Conservation (phyloP, 2,329 filamentous ascomycete genomes). For the Colletotrichum lini region DNA sequence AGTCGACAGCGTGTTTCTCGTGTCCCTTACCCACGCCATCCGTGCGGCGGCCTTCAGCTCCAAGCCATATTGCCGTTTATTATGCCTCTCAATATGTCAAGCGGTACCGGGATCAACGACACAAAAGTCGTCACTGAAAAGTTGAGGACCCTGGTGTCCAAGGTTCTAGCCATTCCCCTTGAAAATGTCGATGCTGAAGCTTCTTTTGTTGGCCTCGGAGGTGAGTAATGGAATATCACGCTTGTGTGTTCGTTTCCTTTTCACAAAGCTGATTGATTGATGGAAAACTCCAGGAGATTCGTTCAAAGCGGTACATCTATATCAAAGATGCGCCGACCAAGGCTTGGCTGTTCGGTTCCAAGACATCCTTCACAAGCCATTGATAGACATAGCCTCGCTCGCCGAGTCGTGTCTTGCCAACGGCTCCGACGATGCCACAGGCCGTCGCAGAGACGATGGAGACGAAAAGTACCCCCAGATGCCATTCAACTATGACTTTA, state of each 20-base stretch:
- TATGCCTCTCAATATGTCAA: neutral
- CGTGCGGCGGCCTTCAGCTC: too few relatives aligned
- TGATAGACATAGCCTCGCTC: slow-evolving; percentile 14
- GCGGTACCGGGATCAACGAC: neutral
- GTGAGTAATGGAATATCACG: neutral
- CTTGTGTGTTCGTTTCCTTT: too few relatives aligned
- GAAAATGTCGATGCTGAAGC: slow-evolving; percentile 11
- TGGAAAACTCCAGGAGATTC: slow-evolving; percentile 20
- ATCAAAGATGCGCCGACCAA: slow-evolving; percentile 33
- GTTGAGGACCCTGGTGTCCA: slow-evolving; percentile 10
- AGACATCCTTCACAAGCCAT: slow-evolving; percentile 22
- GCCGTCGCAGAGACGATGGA: neutral
- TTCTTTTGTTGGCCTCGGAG: slow-evolving; percentile 28
- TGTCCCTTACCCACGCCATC: too few relatives aligned
- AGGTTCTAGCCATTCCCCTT: neutral
- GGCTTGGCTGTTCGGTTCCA: slow-evolving; percentile 27
- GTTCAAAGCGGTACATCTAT: slow-evolving; percentile 29
- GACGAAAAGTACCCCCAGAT: neutral
- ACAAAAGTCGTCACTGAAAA: neutral
- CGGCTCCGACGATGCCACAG: neutral
- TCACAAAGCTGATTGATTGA: neutral
- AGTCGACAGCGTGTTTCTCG: too few relatives aligned
- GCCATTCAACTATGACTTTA: slow-evolving; percentile 18
- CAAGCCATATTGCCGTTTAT: too few relatives aligned
- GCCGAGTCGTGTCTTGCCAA: neutral